Percentiles rank a stretch among this genome's conserved stretches.
Conservation (phyloP, 345 rosid species). For the Clausena lansium region DNA sequence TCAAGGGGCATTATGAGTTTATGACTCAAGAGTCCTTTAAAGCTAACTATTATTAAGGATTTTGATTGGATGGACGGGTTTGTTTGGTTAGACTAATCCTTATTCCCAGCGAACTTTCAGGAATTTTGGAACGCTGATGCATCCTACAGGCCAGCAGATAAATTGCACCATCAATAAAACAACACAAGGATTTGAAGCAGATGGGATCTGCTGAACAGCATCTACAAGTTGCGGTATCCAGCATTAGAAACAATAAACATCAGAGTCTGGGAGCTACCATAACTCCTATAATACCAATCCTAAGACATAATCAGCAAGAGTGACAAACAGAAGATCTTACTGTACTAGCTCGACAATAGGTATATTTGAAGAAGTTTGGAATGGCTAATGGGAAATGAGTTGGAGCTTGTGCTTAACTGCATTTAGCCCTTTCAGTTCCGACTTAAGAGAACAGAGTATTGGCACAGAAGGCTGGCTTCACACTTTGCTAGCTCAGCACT, state of each 20-base stretch:
- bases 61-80: too few species aligned
- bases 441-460: not conserved
- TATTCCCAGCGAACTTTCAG: too few species aligned
- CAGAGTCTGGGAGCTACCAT: not conserved
- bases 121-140: not conserved
- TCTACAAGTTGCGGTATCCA: not conserved
- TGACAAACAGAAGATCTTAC: not conserved
- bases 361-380: not conserved
- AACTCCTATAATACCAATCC: not conserved
- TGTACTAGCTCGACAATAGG: not conserved
- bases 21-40: too few species aligned
- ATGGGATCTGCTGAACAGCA: not conserved
- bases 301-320: too few species aligned
- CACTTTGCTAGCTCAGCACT: not conserved
- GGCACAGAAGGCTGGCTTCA: not conserved
- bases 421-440: not conserved
- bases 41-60: too few species aligned
- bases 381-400: not conserved
- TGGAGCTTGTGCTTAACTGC: not conserved
- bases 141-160: not conserved
- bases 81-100: too few species aligned
- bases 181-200: not conserved
- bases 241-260: not conserved
- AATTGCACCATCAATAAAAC: not conserved
- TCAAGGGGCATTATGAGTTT: too few species aligned